Conservation (phyloP, 345 rosid species). For the Bruguiera parviflora region DNA sequence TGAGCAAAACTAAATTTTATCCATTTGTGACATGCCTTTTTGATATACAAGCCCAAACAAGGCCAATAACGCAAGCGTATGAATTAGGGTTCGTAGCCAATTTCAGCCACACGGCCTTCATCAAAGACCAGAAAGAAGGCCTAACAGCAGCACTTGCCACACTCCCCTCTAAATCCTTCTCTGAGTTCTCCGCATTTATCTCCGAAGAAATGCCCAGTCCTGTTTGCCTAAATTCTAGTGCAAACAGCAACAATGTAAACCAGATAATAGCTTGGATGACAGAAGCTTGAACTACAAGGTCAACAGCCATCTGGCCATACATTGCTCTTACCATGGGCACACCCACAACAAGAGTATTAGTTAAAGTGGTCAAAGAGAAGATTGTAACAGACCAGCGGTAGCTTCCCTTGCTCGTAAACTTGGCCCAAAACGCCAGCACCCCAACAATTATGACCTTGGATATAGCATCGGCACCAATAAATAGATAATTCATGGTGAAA, state of each 20-base stretch:
- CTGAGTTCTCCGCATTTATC: not conserved
- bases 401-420: slow-evolving; percentile 60
- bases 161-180: slow-evolving; percentile 34
- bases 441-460: slow-evolving; percentile 58
- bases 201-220: slow-evolving; percentile 23
- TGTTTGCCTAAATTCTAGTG: slow-evolving; percentile 54
- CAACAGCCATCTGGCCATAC: slow-evolving; percentile 70
- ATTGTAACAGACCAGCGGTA: slow-evolving; percentile 78
- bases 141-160: not conserved
- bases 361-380: slow-evolving; percentile 62
- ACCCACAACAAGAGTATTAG: slow-evolving; percentile 70
- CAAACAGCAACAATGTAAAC: slow-evolving; percentile 65
- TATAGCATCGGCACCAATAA: slow-evolving; percentile 59
- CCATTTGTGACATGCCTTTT: slow-evolving; percentile 38
- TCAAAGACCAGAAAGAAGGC: slow-evolving; percentile 45
- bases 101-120: slow-evolving; percentile 55
- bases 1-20: no score
- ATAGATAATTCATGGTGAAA: slow-evolving; percentile 61
- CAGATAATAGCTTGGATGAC: slow-evolving; percentile 70
- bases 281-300: slow-evolving; percentile 68
- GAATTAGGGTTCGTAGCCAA: slow-evolving; percentile 63
- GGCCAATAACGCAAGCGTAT: slow-evolving; percentile 66
- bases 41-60: slow-evolving; percentile 69
- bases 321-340: slow-evolving; percentile 64
- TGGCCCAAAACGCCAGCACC: slow-evolving; percentile 61